Conservation (phyloP, 2,329 filamentous ascomycete genomes). For the Penicillium vulpinum region DNA sequence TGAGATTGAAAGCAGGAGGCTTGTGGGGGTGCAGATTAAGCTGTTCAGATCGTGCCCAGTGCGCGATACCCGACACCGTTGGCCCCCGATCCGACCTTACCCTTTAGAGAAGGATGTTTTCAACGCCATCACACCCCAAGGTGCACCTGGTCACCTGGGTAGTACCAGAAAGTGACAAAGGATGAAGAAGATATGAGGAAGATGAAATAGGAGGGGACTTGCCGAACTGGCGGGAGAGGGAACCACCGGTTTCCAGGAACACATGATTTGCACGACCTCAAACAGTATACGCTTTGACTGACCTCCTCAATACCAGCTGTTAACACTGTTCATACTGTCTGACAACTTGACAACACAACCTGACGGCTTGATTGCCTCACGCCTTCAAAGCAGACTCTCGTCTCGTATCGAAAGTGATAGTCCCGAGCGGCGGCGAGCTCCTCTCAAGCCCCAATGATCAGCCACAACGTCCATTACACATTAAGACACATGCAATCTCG, state of each 20-base stretch:
- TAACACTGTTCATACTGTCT: not conserved
- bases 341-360: not conserved
- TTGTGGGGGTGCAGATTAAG: conserved; percentile 1
- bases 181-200: not conserved
- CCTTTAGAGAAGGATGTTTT: not conserved
- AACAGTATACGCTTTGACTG: not conserved
- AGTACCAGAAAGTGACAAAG: not conserved
- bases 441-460: not conserved
- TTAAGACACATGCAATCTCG: not conserved
- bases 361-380: not conserved
- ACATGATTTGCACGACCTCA: not conserved
- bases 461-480: not conserved
- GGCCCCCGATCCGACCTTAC: conserved; percentile 2
- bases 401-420: not conserved
- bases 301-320: not conserved
- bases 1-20: not conserved
- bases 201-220: not conserved
- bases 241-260: not conserved
- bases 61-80: conserved; percentile 3
- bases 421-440: not conserved
- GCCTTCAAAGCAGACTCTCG: not conserved
- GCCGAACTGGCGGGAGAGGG: conserved; percentile 7
- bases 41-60: not conserved
- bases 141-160: not conserved
- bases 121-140: not conserved